Conservation (phyloP, 2,329 filamentous ascomycete species). For the Ophiostoma ips region DNA sequence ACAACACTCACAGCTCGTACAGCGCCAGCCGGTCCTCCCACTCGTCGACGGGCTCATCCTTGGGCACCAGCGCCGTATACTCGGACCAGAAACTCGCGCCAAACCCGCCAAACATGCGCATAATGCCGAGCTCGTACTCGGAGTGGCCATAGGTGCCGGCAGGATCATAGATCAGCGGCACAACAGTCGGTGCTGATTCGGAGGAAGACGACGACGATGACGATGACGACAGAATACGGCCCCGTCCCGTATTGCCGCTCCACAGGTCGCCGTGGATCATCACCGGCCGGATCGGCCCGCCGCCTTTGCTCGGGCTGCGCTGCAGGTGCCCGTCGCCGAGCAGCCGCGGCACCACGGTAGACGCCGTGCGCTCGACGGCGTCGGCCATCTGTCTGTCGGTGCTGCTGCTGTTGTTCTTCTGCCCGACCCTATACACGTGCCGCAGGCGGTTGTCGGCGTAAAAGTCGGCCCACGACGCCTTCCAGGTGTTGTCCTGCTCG, state of each 20-base stretch:
- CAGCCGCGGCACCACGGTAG: constrained; percentile 58
- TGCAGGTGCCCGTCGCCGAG: constrained; percentile 51
- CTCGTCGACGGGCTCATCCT: constrained; percentile 66
- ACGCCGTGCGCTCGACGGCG: constrained; percentile 51
- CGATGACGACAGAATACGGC: constrained; percentile 36
- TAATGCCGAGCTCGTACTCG: constrained; percentile 86
- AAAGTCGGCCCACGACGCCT: constrained; percentile 67
- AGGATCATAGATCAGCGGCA: constrained; percentile 74
- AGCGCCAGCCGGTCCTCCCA: constrained; percentile 70
- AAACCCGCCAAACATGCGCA: constrained; percentile 94
- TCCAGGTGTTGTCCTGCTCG: constrained; percentile 64
- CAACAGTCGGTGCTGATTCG: constrained; percentile 25
- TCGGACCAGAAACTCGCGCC: constrained; percentile 56
- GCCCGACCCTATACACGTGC: constrained; percentile 44
- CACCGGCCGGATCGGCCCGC: constrained; percentile 48
- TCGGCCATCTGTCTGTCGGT: constrained; percentile 41
- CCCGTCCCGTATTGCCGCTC: constrained; percentile 68
- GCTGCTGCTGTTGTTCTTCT: constrained; percentile 51
- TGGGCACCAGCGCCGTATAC: constrained; percentile 62
- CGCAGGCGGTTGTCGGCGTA: constrained; percentile 65
- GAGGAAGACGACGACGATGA: constrained; percentile 23
- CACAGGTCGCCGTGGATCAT: constrained; percentile 88
- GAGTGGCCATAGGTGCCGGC: constrained; percentile 71
- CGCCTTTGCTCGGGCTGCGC: constrained; percentile 23
- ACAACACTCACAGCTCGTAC: constrained; percentile 65